Percentiles rank a stretch among this genome's conserved stretches.
Conservation (phyloP, 1,284 basidiomycete species). For the Cryptococcus sp. region DNA sequence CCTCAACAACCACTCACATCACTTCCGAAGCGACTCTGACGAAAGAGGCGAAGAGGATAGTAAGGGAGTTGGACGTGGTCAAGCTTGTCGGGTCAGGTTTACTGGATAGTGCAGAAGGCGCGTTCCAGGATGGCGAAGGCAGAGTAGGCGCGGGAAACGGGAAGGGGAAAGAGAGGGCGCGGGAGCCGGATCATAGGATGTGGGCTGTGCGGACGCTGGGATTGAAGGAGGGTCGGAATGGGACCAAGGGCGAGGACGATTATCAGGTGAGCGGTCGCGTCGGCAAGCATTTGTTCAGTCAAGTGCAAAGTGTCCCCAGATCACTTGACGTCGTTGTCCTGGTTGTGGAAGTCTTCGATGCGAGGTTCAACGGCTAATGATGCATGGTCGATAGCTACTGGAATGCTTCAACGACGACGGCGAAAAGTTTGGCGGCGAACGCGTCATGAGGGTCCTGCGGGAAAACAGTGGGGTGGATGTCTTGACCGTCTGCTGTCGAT, state of each 20-base stretch:
- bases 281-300: too few relatives aligned
- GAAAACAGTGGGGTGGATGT: conserved; percentile 46
- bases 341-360: too few relatives aligned
- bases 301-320: too few relatives aligned
- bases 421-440: conserved; percentile 49
- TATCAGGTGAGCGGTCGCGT: conserved; percentile 38
- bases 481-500: conserved; percentile 45
- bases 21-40: conserved; percentile 24
- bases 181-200: conserved; percentile 51
- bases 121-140: conserved; percentile 40
- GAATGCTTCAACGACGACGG: conserved; percentile 49
- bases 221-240: conserved; percentile 43
- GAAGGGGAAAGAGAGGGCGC: conserved; percentile 33
- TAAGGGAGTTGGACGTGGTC: conserved; percentile 43
- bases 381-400: conserved; percentile 27
- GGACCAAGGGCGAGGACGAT: conserved; percentile 47
- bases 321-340: too few relatives aligned
- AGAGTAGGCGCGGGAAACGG: conserved; percentile 11
- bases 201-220: conserved; percentile 45
- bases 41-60: conserved; percentile 38
- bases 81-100: conserved; percentile 30
- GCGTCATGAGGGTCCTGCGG: conserved; percentile 36
- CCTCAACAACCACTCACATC: conserved; percentile 23
- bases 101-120: conserved; percentile 33
- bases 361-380: too few relatives aligned